Base-by-base conservation (phyloP, 2,329 filamentous ascomycete species). In the Penicillium sp. region DNA sequence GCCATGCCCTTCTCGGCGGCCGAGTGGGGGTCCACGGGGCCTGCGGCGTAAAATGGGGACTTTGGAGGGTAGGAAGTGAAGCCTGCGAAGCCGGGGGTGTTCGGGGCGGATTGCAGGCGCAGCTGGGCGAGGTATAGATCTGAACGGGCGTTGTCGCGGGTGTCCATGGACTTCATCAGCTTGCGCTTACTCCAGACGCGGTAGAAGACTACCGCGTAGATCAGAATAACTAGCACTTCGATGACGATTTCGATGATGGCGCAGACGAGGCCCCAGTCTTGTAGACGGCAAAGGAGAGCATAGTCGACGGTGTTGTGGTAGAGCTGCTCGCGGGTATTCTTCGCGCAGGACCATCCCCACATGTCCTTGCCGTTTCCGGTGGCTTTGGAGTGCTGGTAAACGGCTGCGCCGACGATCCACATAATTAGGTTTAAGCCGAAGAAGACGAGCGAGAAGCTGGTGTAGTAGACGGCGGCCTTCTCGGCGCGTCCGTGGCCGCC, bases 281-380 rank as follows among this genome's bases (percentile, higher is more conserved):
- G 86, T 67, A 99, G 85, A 66, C 93, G 88, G 79, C 94, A 99
- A 63, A 97, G 83, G 48, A 99, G 87, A 27, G 85, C 85, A 75
- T 97, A 99, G 75, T 94, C 82, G 65, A 99, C 84, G 66, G 94
- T 86, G 54, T 92, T 80, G 58, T 85, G 71, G 72, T 93, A 97
- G 50, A 96, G 78, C 48, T 91, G 76, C 52, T 86, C 79, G 58
- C 93, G 86, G 61, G 87, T 85, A 73, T 97, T 97, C 67, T 96
- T 83, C 54, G 92, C 88, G 74, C 94, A 99, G n/a, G 91, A 86
- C 94, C 94, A 99, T 56, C 93, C 92, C 94, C 94, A 99, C 75
- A 99, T 84, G 74, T 99, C 94, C 74, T 96, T 86, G 68, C 89
- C 89, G 61, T 84, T 78, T 68, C 84, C 85, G 69, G 82, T 89